Evolutionary conservation across 2,329 filamentous ascomycete genomes (phyloP).

Genomic region (Colletotrichum tabaci): DNA sequence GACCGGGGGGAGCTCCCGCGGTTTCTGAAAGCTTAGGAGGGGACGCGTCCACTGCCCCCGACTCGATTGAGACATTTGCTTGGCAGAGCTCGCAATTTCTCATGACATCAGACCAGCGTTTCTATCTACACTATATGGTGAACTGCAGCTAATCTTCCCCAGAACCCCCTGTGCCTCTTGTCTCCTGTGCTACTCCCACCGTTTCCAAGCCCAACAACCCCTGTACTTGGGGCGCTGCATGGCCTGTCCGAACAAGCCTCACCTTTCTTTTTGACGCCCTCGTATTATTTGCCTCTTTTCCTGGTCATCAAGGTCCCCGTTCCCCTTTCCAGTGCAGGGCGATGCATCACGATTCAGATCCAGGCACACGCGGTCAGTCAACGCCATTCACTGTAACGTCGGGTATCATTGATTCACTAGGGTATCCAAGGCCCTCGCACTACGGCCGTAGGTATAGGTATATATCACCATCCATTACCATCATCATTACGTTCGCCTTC

Average conservation of each 20-base stretch:
- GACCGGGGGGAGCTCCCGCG: constrained; percentile 8
- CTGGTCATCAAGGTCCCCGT: not conserved
- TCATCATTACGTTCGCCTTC: not conserved
- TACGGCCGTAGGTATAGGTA: no score
- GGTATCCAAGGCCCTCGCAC: not conserved
- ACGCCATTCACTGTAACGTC: not conserved
- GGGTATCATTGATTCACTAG: constrained; percentile 40
- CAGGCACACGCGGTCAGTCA: not conserved
- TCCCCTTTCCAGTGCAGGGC: not conserved
- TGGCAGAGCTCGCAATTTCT: constrained; percentile 31
- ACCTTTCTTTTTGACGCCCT: constrained; percentile 22
- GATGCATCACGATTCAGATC: not conserved
- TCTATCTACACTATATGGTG: not conserved
- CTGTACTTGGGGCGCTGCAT: not conserved
- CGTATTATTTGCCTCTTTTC: not conserved
- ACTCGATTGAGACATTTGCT: constrained; percentile 37
- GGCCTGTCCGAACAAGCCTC: constrained; percentile 24
- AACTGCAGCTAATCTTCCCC: not conserved
- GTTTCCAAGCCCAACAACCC: not conserved
- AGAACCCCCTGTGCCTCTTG: not conserved
- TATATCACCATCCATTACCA: not conserved
- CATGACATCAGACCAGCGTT: constrained; percentile 40
- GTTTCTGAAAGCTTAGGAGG: constrained; percentile 32
- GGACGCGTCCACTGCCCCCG: not conserved
- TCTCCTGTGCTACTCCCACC: constrained; percentile 11